Conservation (phyloP, 306 rosid species). For the Spatholobus suberectus region DNA sequence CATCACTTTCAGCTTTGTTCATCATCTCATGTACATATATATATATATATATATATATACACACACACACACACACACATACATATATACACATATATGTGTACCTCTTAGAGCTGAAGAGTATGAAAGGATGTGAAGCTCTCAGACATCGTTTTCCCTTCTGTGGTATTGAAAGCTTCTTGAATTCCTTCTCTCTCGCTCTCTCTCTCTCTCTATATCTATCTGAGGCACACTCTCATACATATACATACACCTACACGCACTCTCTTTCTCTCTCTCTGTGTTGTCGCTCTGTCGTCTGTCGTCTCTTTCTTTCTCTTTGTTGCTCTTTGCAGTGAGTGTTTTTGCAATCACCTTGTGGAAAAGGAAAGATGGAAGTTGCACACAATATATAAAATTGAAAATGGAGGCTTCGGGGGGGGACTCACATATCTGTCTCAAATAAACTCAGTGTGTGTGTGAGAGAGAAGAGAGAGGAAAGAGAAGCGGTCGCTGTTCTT, state of each 20-base stretch:
- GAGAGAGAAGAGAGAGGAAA: conserved; percentile 34
- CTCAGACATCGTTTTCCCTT: conserved; percentile 85
- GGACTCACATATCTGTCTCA: conserved; percentile 72
- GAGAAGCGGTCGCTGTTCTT: conserved; percentile 71
- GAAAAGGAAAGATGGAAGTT: conserved; percentile 66
- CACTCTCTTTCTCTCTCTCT: conserved; percentile 37
- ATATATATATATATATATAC: background rate
- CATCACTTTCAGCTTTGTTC: conserved; percentile 67
- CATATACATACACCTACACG: conserved; percentile 25
- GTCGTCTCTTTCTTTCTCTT: conserved; percentile 71
- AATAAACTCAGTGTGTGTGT: conserved; percentile 46
- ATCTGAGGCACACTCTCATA: conserved; percentile 34
- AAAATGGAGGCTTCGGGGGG: conserved; percentile 59
- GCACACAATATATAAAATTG: conserved; percentile 43
- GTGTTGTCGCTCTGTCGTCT: conserved; percentile 72
- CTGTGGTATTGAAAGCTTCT: conserved; percentile 75
- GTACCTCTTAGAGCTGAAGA: conserved; percentile 72
- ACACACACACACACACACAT: too few species aligned
- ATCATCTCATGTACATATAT: conserved; percentile 19
- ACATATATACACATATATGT: background rate
- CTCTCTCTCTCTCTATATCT: conserved; percentile 20
- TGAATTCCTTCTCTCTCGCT: conserved; percentile 41
- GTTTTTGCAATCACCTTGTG: conserved; percentile 70
- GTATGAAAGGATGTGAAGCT: conserved; percentile 78
- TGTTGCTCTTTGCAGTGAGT: conserved; percentile 64